A percentile compares a stretch with the other conserved stretches of the same genome.
Evolutionary conservation across 1,139 yeast species (phyloP).

Genomic region (Magnusiomyces suaveolens): DNA sequence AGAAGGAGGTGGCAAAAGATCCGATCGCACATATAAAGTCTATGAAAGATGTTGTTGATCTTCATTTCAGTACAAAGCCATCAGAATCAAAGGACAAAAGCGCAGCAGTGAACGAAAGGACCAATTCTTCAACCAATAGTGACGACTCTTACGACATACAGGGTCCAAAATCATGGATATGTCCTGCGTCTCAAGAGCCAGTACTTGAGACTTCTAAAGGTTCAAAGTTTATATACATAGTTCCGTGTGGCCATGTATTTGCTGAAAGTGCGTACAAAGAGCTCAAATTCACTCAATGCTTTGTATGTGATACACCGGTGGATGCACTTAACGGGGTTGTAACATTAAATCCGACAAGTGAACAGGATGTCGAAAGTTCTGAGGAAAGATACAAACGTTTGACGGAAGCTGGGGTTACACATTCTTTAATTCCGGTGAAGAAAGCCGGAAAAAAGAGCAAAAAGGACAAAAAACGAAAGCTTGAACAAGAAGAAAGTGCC

Average conservation of each 20-base stretch:
- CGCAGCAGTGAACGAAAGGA: no score
- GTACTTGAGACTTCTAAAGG: slow-evolving; percentile 30
- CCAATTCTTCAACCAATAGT: no score
- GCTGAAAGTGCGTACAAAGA: slow-evolving; percentile 31
- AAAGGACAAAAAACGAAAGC: slow-evolving; percentile 6
- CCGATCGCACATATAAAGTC: slow-evolving; percentile 36
- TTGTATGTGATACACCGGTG: slow-evolving; percentile 34
- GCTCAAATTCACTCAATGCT: slow-evolving; percentile 31
- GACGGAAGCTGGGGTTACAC: slow-evolving; percentile 35
- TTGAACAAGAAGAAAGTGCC: not conserved
- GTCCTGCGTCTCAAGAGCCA: slow-evolving; percentile 43
- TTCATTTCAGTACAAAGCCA: slow-evolving; percentile 26
- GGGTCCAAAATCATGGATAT: slow-evolving; percentile 34
- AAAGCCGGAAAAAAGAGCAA: slow-evolving; percentile 22
- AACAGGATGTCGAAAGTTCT: slow-evolving; percentile 25
- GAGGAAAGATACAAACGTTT: slow-evolving; percentile 35
- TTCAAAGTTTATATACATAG: slow-evolving; percentile 39
- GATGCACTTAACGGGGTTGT: slow-evolving; percentile 31
- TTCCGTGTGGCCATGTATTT: slow-evolving; percentile 48
- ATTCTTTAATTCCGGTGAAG: slow-evolving; percentile 39
- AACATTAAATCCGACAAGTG: slow-evolving; percentile 32
- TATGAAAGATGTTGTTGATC: slow-evolving; percentile 43
- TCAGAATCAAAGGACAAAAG: not conserved
- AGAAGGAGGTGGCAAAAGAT: slow-evolving; percentile 21
- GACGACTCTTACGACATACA: slow-evolving; percentile 3